Base-by-base conservation (phyloP, 352 stramenopile species). In the Globisporangium carolinianum region DNA sequence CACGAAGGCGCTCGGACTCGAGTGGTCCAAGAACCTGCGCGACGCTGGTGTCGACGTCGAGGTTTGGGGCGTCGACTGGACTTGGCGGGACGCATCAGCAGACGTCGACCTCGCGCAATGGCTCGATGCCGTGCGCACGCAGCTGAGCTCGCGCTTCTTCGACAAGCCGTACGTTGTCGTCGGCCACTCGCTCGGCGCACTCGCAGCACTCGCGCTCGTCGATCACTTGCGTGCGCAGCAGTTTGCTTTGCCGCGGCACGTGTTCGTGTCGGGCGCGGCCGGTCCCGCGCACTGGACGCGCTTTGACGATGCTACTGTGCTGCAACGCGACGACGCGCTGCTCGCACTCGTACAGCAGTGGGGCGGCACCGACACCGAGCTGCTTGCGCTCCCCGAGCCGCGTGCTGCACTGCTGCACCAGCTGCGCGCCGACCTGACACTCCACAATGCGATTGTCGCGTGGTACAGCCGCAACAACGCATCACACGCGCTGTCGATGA, bases 131-230 rank as follows among this genome's bases (percentile, higher is more conserved):
- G 66, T 85, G 47, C 71, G 71, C 51, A 58, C 61, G 51, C 52
- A 73, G 57, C 65, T 89, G 17, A 65, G 54, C 53, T 61, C 60
- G 51, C 68, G 70, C 45, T 91, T 91, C 66, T 89, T 91, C 55
- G 76, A 84, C 61, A 91, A 91, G 61, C 78, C 71, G 0, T 91
- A 84, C 58, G 76, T 84, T 41, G 53, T 91, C 35, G 43, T 83
- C 32, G 81, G 81, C 53, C 81, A 91, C 66, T 87, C 76, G 60
- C 65, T 91, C 10, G 81, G 81, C n/a, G 78, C 81, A 42, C 60
- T 87, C 24, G 65, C 73, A 46, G 75, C 75, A 45, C 63, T 91
- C 10, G 76, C 71, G 39, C 65, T 91, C 41, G 63, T 78, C 62
- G 66, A 70, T 38, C 62, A 68, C 60, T 69, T 91, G 10, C 62